Evolutionary conservation across 495 filamentous ascomycete genomes (phyloP), one percentile per base, ranked within the genome.

Genomic region (Friedmanniomyces simplex): DNA sequence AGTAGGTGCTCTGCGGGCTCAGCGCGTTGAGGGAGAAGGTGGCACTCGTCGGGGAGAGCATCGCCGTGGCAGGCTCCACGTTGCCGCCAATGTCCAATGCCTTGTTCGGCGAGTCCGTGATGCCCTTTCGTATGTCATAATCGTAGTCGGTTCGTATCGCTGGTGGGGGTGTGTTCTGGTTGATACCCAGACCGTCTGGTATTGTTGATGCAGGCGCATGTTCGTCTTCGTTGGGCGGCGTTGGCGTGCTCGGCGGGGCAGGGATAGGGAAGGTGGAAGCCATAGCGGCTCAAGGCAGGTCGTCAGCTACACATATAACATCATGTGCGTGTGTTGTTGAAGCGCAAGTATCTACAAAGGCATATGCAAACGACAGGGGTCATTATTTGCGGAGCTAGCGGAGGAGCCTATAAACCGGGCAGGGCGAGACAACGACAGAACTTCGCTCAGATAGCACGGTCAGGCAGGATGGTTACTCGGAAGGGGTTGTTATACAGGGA

Each of bases 1-100:
- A 79, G 16, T 69, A 59, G 47, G 18, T 43, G 36, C 42, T 18
- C 25, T 59, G 26, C 20, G 61, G 61, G 28, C 61, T 63, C 36
- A 60, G 28, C 2, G 34, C 53, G 14, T 41, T 28, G 2, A n/a
- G 2, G 26, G 59, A 49, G 42, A 54, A 54, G 25, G 52, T 49
- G 1, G 61, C 58, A 22, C 37, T 50, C 22, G 57, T 54, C 3
- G 61, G 61, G 10, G 61, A 60, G n/a, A 63, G 61, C 57, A 59
- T 46, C 16, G 32, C 20, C 14, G 45, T 16, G 3, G 39, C 34
- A 1, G 60, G 12, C 1, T 59, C 52, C 8, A 1, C 28, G 28
- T 18, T 21, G 26, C 28, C 54, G 34, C 46, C 32, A 4, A 18
- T 14, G n/a, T 56, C 36, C 11, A 20, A 20, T n/a, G 3, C 37